Evolutionary conservation across 176 grass and related monocot species (phyloP).

Genomic region (Oryza brachyantha): DNA sequence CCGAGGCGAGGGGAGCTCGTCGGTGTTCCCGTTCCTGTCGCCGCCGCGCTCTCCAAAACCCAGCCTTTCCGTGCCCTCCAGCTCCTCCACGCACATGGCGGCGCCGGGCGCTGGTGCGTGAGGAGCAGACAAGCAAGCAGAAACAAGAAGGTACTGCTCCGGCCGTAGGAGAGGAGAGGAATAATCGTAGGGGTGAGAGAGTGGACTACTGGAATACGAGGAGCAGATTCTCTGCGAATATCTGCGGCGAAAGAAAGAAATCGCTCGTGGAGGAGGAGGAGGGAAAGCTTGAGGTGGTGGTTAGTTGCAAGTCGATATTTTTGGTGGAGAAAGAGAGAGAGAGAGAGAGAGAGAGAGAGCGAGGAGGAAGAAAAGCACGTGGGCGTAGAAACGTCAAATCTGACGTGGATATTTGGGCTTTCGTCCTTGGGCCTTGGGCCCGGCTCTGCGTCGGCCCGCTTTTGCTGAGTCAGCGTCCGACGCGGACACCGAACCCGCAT

Average conservation of each 20-base stretch:
- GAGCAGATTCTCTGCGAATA: constrained; percentile 45
- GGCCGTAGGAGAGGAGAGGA: constrained; percentile 17
- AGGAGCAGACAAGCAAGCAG: neutral
- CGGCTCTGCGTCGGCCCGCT: too few relatives aligned
- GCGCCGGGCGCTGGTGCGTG: constrained; percentile 10
- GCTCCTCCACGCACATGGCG: constrained; percentile 63
- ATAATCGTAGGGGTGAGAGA: constrained; percentile 5
- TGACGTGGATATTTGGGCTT: neutral
- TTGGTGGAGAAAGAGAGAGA: neutral
- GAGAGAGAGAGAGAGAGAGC: neutral
- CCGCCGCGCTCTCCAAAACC: constrained; percentile 27
- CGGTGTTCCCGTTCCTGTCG: constrained; percentile 18
- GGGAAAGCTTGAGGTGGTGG: constrained; percentile 24
- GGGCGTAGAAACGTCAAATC: constrained; percentile 22
- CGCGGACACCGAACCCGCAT: too few relatives aligned
- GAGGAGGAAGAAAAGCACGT: constrained; percentile 39
- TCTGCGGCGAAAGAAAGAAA: constrained; percentile 35
- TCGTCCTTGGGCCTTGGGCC: too few relatives aligned
- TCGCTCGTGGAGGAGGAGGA: neutral
- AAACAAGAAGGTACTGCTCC: neutral
- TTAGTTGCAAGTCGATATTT: constrained; percentile 33
- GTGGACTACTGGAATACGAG: constrained; percentile 40
- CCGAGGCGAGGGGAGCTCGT: constrained; percentile 33
- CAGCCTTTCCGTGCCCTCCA: constrained; percentile 43
- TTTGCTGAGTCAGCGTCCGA: too few relatives aligned